Conservation (phyloP, 805 yeast genomes). For the Huiozyma naganishii region DNA sequence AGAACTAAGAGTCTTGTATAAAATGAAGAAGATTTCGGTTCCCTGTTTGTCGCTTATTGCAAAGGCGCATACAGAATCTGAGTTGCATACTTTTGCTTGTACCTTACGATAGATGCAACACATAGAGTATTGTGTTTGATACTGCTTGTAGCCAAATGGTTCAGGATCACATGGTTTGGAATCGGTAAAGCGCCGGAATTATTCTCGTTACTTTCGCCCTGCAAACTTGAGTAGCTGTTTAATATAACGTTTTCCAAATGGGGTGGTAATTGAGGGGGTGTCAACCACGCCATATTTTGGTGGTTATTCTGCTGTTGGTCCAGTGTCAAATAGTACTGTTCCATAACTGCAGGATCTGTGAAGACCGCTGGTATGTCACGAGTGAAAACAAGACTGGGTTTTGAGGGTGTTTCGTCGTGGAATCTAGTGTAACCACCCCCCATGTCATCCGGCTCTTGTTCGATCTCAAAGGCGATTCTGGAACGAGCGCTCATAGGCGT, state of each 20-base stretch:
- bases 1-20: too few relatives aligned
- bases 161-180: conserved; percentile 89
- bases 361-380: conserved; percentile 73
- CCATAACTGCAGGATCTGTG: conserved; percentile 80
- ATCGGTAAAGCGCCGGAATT: conserved; percentile 83
- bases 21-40: too few relatives aligned
- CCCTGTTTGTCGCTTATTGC: conserved; percentile 3
- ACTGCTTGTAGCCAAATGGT: conserved; percentile 91
- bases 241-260: conserved; percentile 89
- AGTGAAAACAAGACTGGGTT: conserved; percentile 34
- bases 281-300: conserved; percentile 51
- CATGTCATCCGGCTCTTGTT: conserved; percentile 48
- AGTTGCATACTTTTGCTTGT: conserved; percentile 79
- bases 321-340: conserved; percentile 66
- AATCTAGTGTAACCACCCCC: conserved; percentile 72
- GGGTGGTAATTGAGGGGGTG: conserved; percentile 96
- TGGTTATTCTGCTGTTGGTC: conserved; percentile 56
- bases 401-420: conserved; percentile 44
- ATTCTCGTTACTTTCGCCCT: conserved; percentile 40
- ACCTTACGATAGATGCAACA: conserved; percentile 84
- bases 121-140: conserved; percentile 90
- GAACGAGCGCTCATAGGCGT: conserved; percentile 35
- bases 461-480: conserved; percentile 35
- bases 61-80: conserved; percentile 83
- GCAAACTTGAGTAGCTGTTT: conserved; percentile 46